Base-by-base conservation (phyloP, 805 yeast genomes). In the Zygoascus biomembranicola region DNA sequence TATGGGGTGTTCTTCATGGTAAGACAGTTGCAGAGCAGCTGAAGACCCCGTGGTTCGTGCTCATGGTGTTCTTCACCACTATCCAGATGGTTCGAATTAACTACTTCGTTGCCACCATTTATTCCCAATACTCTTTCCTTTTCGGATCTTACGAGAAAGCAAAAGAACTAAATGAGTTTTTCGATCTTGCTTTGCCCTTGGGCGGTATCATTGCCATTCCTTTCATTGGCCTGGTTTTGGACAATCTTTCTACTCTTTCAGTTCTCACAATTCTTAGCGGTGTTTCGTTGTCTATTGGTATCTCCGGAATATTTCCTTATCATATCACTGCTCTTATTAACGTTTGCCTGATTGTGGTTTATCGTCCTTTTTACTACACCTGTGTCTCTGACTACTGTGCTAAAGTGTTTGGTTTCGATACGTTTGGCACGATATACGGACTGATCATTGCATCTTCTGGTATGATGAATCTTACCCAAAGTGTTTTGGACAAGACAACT, bases 361-460 rank as follows among this genome's bases (percentile, higher is more conserved):
- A 87, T 69, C 77, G 98, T 67, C 97, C 98, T 10, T 87, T 90
- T 64, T 90, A 87, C 65, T 92, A 90, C 69, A 90, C 98, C 1
- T 87, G 95, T 1, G 88, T 90, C 6, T 86, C 96, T 1, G 97
- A 92, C 68, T 89, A 84, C 67, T 80, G 90, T 63, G 95, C 96
- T 31, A 90, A 90, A 66, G 92, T 90, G 32, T 90, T 92, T 71
- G 98, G 98, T 0, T 90, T 86, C 68, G 84, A 81, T 52, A 89
- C 95, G 0, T 90, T 92, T 69, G 97, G 97, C 39, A 86, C 90
- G 1, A 84, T 92, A 6, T 92, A 92, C 65, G 98, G 98, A 0
- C 70, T 90, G 18, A 76, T 90, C 62, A 88, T 90, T 63, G 84
- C 90, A 54, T 73, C 86, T 55, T 81, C 95, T 14, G 97, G 97